Conservation (phyloP, 352 stramenopile genomes). For the Globisporangium cederbergense region DNA sequence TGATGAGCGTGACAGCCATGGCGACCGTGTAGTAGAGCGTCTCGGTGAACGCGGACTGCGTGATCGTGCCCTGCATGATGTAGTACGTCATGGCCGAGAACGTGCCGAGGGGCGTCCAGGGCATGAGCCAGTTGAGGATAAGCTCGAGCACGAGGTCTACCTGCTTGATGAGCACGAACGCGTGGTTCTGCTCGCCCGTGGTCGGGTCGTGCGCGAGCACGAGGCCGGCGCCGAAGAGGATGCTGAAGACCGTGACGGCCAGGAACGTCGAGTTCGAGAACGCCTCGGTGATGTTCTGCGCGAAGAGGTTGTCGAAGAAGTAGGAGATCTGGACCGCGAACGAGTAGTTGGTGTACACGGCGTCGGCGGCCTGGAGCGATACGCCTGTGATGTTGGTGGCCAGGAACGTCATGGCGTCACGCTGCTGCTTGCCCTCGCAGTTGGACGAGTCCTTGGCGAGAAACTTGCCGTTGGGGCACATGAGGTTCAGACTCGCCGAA, state of each 20-base stretch:
- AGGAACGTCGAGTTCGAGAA: constrained; percentile 46
- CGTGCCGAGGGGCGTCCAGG: constrained; percentile 45
- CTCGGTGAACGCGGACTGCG: constrained; percentile 25
- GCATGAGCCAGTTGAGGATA: constrained; percentile 68
- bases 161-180: constrained; percentile 54
- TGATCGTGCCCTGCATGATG: constrained; percentile 45
- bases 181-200: constrained; percentile 41
- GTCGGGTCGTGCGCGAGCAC: constrained; percentile 44
- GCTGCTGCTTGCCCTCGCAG: constrained; percentile 22
- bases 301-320: constrained; percentile 51
- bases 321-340: constrained; percentile 43
- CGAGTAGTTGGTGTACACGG: constrained; percentile 32
- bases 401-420: constrained; percentile 32
- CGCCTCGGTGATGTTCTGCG: constrained; percentile 53
- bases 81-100: constrained; percentile 50
- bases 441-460: constrained; percentile 25
- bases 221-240: constrained; percentile 46
- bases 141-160: constrained; percentile 56
- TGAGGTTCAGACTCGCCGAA: constrained; percentile 34
- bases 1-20: constrained; percentile 38
- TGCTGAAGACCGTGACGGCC: constrained; percentile 52
- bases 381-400: constrained; percentile 52
- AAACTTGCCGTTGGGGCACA: constrained; percentile 54
- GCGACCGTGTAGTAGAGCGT: constrained; percentile 39
- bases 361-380: constrained; percentile 26